Base-by-base conservation (phyloP, 257 asterid species). In the Petunia secreta region DNA sequence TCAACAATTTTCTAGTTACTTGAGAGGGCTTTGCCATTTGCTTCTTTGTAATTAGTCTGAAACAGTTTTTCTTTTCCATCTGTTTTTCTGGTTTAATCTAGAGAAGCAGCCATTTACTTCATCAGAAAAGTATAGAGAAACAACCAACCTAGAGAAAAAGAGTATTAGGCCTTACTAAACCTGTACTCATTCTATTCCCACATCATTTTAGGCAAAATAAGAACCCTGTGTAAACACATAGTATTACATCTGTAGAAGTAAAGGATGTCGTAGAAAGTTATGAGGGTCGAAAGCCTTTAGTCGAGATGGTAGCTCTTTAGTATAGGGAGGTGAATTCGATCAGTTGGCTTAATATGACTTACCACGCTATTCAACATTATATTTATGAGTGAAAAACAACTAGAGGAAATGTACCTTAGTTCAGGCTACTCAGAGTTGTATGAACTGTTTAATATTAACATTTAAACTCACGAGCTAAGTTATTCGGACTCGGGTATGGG, bases 1-100 rank as follows among this genome's bases (percentile, higher is more conserved):
- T 41, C 43, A 67, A 43, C 40, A 68, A 68, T 55, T 68, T 67
- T 67, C 55, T 67, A 43, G 55, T 67, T 67, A 43, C 53, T n/a
- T 4, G 75, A 67, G 75, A 67, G 55, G 55, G 54, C 34, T 40
- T 15, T 39, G 75, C 15, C 36, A 40, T 66, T 66, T 66, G 75
- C 75, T 16, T 43, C 75, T 67, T 43, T 16, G 16, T 68, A 44
- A 50, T 37, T 44, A 44, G 39, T 4, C 4, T 37, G 76, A 68
- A 2, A 0, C 39, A 16, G 0, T n/a, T 44, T 44, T 68, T 34
- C 53, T 43, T 44, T 44, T 8, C 46, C 57, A n/a, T 44, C 44
- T 14, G 7, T 15, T 63, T 63, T 13, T 67, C 11, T 15, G 1
- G 5, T 43, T 43, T 67, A 43, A 67, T 43, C 53, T 43, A 67